Evolutionary conservation across 352 stramenopile species (phyloP), one percentile per base, ranked within the genome.

Genomic region (Globisporangium perplexum): DNA sequence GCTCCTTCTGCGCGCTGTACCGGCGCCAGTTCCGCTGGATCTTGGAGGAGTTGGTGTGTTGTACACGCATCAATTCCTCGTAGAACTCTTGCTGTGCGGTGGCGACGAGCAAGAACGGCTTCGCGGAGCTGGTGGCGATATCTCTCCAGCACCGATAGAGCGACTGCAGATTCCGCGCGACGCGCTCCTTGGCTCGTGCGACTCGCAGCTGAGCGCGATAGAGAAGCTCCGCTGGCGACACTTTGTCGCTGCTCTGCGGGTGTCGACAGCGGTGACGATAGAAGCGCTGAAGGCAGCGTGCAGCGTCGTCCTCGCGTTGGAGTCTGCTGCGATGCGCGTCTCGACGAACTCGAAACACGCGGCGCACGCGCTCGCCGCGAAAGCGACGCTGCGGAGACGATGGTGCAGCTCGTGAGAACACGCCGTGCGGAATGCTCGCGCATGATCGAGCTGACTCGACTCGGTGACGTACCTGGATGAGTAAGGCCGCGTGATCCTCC

Each of bases 1-100:
- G 39, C 17, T 50, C 47, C 45, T 46, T 54, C 0, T 15, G 24
- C 0, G 59, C 49, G 3, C 48, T 47, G 33, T 72, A 69, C 18
- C 66, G 58, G 20, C 63, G 65, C 74, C 76, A 88, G 8, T 58
- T 8, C 15, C 60, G 61, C 42, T 88, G 74, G 18, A 88, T 80
- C 23, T 36, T 26, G 50, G 30, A 24, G 30, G 41, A 62, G n/a
- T 53, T 60, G 20, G 41, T 28, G 7, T 59, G 41, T 56, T 6
- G 51, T 62, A 33, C 60, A 41, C 10, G 53, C 43, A 28, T 3
- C 2, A 42, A 50, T 4, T 57, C 36, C 52, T 64, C 51, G 14
- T 42, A 20, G 54, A 51, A 49, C 53, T 61, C 44, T 4, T 57
- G 43, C 14, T 60, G 50, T 14, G 41, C 23, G 17, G 41, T 46